A percentile compares a stretch with the other conserved stretches of the same genome.
These are phyloP conservation scores for Dendrobium catenatum DNA, from an alignment of 106 monocot species.

Conservation along the genomic window DNA sequence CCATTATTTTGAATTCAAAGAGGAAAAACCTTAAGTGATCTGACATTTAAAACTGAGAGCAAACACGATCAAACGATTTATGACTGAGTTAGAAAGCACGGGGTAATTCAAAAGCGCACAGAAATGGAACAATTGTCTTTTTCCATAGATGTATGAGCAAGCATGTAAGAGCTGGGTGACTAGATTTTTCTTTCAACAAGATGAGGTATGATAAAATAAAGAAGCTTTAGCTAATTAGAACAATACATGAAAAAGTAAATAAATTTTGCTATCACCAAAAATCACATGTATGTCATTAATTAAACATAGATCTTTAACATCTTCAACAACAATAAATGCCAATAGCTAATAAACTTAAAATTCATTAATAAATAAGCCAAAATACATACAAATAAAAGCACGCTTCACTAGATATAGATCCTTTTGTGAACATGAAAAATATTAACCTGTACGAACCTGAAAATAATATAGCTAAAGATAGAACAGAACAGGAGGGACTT, in stretches of 20 bases:
- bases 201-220: background rate
- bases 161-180: too few species aligned
- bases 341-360: background rate
- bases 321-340: constrained; percentile 1
- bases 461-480: constrained; percentile 54
- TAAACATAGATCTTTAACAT: background rate
- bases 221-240: background rate
- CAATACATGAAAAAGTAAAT: background rate
- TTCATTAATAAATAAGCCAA: background rate
- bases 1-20: too few species aligned
- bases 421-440: background rate
- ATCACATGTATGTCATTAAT: background rate
- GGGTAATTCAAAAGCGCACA: too few species aligned
- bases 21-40: too few species aligned
- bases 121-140: too few species aligned
- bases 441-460: constrained; percentile 36
- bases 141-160: too few species aligned
- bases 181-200: too few species aligned
- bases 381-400: background rate
- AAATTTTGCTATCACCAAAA: background rate
- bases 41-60: too few species aligned
- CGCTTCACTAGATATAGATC: background rate
- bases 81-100: too few species aligned
- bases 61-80: too few species aligned
- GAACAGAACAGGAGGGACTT: constrained; percentile 69